phyloP scores from a whole-genome alignment of 345 rosid species.

The Eucalyptus pauciflora region DNA sequence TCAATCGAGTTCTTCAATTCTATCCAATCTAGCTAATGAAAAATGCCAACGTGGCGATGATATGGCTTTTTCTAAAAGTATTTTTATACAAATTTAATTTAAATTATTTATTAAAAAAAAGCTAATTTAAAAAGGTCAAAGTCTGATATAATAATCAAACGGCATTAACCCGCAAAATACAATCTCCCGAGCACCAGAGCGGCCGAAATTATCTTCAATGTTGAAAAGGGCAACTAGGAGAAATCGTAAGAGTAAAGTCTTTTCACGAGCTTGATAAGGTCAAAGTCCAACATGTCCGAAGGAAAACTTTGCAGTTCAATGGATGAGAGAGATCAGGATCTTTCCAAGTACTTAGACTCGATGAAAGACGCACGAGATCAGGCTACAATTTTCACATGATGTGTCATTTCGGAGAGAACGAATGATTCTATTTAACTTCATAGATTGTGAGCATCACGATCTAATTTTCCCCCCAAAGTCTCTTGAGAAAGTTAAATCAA shows the following conservation, averaged over 20 bases:
- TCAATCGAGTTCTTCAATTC: too few species aligned
- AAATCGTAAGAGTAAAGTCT: not conserved
- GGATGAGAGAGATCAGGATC: not conserved
- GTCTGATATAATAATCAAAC: not conserved
- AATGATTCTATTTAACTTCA: not conserved
- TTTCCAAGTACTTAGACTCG: not conserved
- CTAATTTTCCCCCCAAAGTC: not conserved
- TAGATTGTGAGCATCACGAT: not conserved
- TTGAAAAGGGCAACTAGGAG: not conserved
- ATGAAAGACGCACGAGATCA: not conserved
- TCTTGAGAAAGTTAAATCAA: too few species aligned
- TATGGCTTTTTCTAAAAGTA: too few species aligned
- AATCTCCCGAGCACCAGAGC: not conserved
- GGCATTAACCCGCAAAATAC: not conserved
- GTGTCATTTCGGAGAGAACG: not conserved
- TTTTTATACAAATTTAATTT: too few species aligned
- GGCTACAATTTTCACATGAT: not conserved
- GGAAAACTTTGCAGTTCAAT: not conserved
- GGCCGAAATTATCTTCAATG: too few species aligned
- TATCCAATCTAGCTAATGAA: fast-evolving
- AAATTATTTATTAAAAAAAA: too few species aligned
- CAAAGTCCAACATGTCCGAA: not conserved
- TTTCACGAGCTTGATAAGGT: not conserved
- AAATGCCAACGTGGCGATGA: too few species aligned
- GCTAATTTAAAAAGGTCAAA: too few species aligned